Percentiles rank a stretch among this genome's conserved stretches.
Evolutionary conservation across 768 basidiomycete genomes (phyloP).

Genomic region (Russula sp.): DNA sequence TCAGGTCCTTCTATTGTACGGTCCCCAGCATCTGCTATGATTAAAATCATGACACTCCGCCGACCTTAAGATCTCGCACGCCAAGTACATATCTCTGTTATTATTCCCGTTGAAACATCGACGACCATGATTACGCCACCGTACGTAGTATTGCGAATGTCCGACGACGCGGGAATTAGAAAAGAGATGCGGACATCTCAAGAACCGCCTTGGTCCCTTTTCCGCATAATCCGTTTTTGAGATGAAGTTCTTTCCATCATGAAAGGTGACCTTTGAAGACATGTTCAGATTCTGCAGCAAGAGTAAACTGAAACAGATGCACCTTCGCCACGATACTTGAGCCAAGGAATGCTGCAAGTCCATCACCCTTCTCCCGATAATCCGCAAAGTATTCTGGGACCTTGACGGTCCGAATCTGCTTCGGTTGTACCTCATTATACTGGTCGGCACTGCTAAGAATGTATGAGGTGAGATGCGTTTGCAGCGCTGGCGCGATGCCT

Average conservation of each 20-base stretch:
- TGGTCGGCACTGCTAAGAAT: constrained; percentile 59
- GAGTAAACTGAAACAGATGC: not conserved
- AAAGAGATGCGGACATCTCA: constrained; percentile 70
- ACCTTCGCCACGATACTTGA: constrained; percentile 86
- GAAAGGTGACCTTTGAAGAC: constrained; percentile 62
- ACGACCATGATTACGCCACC: not conserved
- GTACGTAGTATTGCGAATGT: not conserved
- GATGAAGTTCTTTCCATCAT: constrained; percentile 70
- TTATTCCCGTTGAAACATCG: constrained; percentile 1
- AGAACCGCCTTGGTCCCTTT: constrained; percentile 69
- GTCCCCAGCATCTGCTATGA: constrained; percentile 28
- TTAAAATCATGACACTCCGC: constrained; percentile 27
- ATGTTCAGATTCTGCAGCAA: constrained; percentile 10
- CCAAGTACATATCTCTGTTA: not conserved
- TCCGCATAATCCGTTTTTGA: constrained; percentile 74
- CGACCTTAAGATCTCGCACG: not conserved
- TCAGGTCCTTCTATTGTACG: constrained; percentile 22
- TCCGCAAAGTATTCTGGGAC: constrained; percentile 91
- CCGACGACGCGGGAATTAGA: constrained; percentile 40
- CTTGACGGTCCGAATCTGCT: constrained; percentile 55
- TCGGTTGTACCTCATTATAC: constrained; percentile 69
- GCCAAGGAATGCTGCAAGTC: constrained; percentile 76
- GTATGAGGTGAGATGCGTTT: constrained; percentile 65
- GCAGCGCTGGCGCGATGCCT: constrained; percentile 53
- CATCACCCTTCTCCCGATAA: constrained; percentile 82